These are phyloP conservation scores for Sophora flavescens DNA, from an alignment of 306 rosid genomes.

Conservation along the genomic window DNA sequence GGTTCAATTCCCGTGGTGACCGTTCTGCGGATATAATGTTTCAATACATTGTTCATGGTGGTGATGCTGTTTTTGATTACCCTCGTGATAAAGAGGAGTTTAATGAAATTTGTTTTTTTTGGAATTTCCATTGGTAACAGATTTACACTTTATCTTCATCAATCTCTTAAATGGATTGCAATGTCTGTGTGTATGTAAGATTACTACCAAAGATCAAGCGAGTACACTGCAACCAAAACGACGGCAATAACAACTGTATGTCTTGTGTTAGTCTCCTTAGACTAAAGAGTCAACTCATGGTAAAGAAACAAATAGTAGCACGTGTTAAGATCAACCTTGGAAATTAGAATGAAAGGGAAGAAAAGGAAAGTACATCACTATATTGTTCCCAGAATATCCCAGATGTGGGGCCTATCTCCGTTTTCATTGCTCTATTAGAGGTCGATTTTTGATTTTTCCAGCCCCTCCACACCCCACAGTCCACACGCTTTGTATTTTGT, in stretches of 20 bases:
- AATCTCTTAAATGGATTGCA: background rate
- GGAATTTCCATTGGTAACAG: background rate
- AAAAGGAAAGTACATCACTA: background rate
- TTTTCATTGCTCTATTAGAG: background rate
- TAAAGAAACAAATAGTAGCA: background rate
- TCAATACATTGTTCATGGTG: too few species aligned
- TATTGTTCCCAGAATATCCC: background rate
- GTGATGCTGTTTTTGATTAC: too few species aligned
- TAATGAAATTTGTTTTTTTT: background rate
- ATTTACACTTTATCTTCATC: background rate
- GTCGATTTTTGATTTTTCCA: background rate
- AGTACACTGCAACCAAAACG: background rate
- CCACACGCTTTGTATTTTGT: background rate
- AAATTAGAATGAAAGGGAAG: background rate
- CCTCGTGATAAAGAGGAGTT: too few species aligned
- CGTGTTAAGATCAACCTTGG: background rate
- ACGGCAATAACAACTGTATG: background rate
- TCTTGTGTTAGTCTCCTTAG: background rate
- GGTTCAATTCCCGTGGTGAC: too few species aligned
- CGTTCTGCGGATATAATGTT: too few species aligned
- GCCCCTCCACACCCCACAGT: too few species aligned
- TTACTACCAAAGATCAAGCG: background rate
- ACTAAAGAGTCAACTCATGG: background rate
- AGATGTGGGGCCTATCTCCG: background rate
- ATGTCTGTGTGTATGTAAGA: background rate